Evolutionary conservation across 441 rosid genomes (phyloP), one percentile per base, ranked within the genome.

Genomic region (Biscutella laevigata): DNA sequence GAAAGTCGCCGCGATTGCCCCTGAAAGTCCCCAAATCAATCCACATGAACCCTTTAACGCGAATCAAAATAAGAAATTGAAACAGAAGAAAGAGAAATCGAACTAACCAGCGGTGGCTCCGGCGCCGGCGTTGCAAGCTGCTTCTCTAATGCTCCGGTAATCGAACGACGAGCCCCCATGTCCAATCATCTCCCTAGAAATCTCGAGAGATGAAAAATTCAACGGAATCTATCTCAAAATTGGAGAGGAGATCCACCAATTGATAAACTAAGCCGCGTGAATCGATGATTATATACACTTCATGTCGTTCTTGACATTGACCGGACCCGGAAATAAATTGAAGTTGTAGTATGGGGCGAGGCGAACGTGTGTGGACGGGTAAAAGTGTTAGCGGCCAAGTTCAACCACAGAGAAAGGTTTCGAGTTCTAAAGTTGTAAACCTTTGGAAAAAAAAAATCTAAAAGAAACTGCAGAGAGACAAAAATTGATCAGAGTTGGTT

Each of bases 1-100:
- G 21, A 87, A 83, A 38, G 96, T 85, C 27, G 98, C 98, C 1
- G 96, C 96, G 57, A 91, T 74, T 62, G 90, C 86, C 53, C 98
- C 98, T 91, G 67, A 62, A 59, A 41, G 8, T 28, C 43, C 37
- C 12, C 39, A 43, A 60, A 20, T 12, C 22, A 46, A 40, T n/a
- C 29, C 30, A 49, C 47, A 26, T 54, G 40, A 27, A 43, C 7
- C 14, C 14, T 17, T 6, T 10, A 12, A 22, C 28, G 9, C 47
- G 56, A 45, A 25, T 4, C 32, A 54, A 45, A 21, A 37, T 9
- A 35, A 6, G 12, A 56, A 60, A 12, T 6, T 15, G 14, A 25
- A 53, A 32, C 13, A 34, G 4, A 13, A 1, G n/a, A n/a, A n/a
- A n/a, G n/a, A n/a, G n/a, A n/a, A 19, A 45, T 1, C 8, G 47